Evolutionary conservation across 257 asterid genomes (phyloP).

Genomic region (Penstemon eatonii): DNA sequence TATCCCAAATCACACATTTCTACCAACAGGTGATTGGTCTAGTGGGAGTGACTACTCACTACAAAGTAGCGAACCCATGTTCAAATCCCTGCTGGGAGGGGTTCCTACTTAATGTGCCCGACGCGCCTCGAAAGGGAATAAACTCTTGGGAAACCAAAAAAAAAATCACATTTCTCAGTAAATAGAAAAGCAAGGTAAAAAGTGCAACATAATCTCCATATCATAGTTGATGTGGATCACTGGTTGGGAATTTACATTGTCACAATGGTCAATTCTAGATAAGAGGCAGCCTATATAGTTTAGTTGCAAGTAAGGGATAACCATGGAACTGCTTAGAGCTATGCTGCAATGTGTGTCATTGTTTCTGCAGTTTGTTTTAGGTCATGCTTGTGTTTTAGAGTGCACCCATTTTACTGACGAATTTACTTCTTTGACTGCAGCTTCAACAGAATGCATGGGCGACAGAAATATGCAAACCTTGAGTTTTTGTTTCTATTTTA

Average conservation of each 20-base stretch:
- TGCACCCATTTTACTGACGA: slow-evolving; percentile 9
- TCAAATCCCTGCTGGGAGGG: too few species aligned
- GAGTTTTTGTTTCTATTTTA: slow-evolving; percentile 15
- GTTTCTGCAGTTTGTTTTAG: neutral
- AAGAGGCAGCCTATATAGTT: neutral
- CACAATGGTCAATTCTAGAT: too few species aligned
- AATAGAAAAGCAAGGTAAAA: neutral
- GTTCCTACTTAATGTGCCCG: too few species aligned
- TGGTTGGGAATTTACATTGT: neutral
- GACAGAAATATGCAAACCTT: slow-evolving; percentile 4
- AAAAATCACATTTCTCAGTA: too few species aligned
- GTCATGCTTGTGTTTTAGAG: neutral
- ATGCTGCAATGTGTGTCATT: neutral
- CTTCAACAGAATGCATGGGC: slow-evolving; percentile 20
- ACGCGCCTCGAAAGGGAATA: too few species aligned
- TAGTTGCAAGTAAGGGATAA: neutral
- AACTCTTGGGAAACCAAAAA: too few species aligned
- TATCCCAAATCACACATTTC: too few species aligned
- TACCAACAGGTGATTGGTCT: too few species aligned
- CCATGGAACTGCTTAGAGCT: neutral
- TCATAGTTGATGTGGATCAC: neutral
- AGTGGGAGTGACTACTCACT: too few species aligned
- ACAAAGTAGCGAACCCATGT: too few species aligned
- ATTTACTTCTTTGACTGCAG: slow-evolving; percentile 32
- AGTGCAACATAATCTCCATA: neutral